Evolutionary conservation across 371 early-diverging fungal species (phyloP).

Genomic region (Mortierella sp.): DNA sequence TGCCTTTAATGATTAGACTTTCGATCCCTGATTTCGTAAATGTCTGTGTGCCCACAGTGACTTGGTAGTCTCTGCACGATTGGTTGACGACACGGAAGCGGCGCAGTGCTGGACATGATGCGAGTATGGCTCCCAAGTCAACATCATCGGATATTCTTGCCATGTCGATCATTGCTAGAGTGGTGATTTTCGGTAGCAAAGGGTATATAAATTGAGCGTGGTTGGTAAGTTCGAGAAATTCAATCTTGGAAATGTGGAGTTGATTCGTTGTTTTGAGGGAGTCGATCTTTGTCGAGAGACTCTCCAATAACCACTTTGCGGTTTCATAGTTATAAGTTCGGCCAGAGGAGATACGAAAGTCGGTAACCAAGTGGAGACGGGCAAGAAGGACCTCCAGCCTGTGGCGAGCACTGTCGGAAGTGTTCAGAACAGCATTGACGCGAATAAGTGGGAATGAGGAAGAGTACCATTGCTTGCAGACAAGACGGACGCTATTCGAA

Average conservation of each 20-base stretch:
- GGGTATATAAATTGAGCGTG: neutral
- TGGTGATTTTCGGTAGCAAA: neutral
- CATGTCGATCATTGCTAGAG: constrained; percentile 10
- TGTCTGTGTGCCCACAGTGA: neutral
- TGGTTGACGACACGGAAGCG: neutral
- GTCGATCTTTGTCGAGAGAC: neutral
- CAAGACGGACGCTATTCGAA: neutral
- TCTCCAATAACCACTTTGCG: neutral
- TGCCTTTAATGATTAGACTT: neutral
- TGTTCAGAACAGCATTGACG: neutral
- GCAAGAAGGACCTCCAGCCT: neutral
- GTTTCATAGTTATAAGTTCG: neutral
- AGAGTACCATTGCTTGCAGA: neutral
- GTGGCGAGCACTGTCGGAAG: neutral
- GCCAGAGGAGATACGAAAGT: neutral
- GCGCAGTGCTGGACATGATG: neutral
- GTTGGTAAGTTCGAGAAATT: neutral
- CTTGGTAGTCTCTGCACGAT: neutral
- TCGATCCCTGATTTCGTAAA: neutral
- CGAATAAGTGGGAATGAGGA: neutral
- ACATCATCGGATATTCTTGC: neutral
- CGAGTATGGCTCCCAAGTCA: constrained; percentile 11
- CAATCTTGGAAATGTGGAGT: neutral
- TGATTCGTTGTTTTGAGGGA: neutral
- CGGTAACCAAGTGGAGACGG: neutral